Evolutionary conservation across 306 rosid genomes (phyloP).

Genomic region (Cicer pinnatifidum): DNA sequence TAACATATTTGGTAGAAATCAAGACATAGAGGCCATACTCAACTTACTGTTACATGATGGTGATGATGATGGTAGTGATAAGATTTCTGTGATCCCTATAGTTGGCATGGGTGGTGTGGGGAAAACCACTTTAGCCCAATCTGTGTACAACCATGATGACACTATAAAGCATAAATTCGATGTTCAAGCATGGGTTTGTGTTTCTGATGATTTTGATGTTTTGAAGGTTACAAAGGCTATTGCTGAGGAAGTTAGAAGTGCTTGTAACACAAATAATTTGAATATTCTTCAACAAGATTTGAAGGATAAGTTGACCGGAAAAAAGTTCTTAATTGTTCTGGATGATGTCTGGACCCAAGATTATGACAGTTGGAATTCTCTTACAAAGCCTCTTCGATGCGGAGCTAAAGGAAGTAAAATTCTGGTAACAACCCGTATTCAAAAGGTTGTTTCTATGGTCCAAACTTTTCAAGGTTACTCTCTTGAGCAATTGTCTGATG

Average conservation of each 20-base stretch:
- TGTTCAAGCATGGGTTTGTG: conserved; percentile 22
- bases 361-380: not conserved
- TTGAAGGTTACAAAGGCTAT: not conserved
- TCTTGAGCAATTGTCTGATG: not conserved
- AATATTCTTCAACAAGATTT: not conserved
- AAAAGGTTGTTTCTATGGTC: not conserved
- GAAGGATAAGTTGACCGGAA: not conserved
- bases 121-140: conserved; percentile 4
- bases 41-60: not conserved
- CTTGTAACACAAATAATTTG: not conserved
- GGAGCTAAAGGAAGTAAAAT: conserved; percentile 21
- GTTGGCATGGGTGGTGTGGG: conserved; percentile 21
- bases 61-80: not conserved
- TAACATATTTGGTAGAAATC: conserved; percentile 8
- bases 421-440: not conserved
- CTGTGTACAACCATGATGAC: not conserved
- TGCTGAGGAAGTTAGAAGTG: not conserved
- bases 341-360: conserved; percentile 13
- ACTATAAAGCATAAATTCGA: not conserved
- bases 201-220: not conserved
- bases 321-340: conserved; percentile 20
- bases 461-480: not conserved
- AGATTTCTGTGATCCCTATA: conserved; percentile 10
- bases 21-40: not conserved
- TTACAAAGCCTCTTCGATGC: not conserved